Percentiles rank a stretch among this genome's conserved stretches.
phyloP scores from a whole-genome alignment of 2,329 filamentous ascomycete species.

The Talaromyces sp. region DNA sequence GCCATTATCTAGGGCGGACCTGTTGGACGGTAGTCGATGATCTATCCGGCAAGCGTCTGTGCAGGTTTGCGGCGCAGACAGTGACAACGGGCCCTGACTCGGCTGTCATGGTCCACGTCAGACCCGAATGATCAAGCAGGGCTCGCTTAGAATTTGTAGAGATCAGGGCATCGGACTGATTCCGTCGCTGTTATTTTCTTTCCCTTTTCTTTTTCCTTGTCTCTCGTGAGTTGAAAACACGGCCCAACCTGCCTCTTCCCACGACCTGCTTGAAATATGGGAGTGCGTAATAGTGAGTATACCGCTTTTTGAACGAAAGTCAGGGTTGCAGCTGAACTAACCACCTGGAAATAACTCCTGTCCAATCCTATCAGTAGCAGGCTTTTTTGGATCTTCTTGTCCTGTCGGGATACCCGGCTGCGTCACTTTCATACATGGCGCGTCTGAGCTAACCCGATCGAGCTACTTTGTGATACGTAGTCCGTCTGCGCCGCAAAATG shows the following conservation, averaged over 20 bases:
- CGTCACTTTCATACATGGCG: neutral
- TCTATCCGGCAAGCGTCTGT: constrained; percentile 5
- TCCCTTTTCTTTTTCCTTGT: neutral
- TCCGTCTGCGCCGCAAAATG: neutral
- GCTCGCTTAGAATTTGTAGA: neutral
- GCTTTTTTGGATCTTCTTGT: neutral
- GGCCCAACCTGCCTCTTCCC: neutral
- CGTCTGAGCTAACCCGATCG: neutral
- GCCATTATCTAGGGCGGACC: neutral
- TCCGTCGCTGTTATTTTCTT: neutral
- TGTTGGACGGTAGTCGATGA: neutral
- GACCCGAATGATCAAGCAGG: neutral
- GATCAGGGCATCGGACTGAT: neutral
- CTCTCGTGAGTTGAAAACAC: neutral
- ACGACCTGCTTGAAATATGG: neutral
- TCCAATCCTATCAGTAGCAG: neutral
- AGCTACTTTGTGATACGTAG: neutral
- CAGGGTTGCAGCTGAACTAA: neutral
- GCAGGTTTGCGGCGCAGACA: constrained; percentile 10
- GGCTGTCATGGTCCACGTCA: neutral
- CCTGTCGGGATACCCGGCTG: neutral
- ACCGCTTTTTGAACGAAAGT: neutral
- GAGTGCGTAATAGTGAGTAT: neutral
- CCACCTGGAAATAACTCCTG: neutral
- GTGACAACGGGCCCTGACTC: neutral